Evolutionary conservation across 2,329 filamentous ascomycete genomes (phyloP), one percentile per base, ranked within the genome.

Genomic region (Sarocladiaceae sp.): DNA sequence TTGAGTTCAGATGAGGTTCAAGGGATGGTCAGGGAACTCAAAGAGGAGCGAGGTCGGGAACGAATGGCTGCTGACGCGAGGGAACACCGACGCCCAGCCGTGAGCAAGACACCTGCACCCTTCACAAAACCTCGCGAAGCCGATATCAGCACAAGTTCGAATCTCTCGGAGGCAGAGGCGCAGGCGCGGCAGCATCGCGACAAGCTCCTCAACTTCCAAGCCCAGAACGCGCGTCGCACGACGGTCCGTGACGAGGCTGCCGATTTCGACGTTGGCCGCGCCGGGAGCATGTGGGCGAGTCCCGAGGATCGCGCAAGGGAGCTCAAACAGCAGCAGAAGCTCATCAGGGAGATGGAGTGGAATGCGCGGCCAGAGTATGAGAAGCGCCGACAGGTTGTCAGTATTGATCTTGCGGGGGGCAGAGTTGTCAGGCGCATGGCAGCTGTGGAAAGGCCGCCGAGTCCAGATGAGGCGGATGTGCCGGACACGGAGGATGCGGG

Each of bases 341-440:
- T 90, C 3, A 65, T 95, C 53, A 72, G 88, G 4, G 88, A 95
- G 63, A 82, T 93, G 72, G 87, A 95, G 56, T 94, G 89, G 82
- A 85, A 85, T 53, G 82, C 85, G 3, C 72, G 78, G 43, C 88
- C 89, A 0, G 90, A 94, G 50, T 95, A 89, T 63, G 90, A 96
- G 68, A 95, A 91, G 73, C 76, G 87, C 47, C 80, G 77, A 54
- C 83, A 93, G 48, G 84, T 96, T 1, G 77, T 94, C 52, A 91
- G 85, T 57, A 85, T 95, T 48, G 88, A 95, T 59, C 67, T 95
- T 1, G 81, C 82, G 7, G 83, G 83, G 1, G 83, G 84, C 15
- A 89, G 83, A 54, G 80, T 95, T 3, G 81, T 93, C 4, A 79
- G 77, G 48, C 78, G 78, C 53, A 87, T 87, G 76, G 78, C 76